Conservation (phyloP, 306 rosid species). For the Vigna reflexopilosa region DNA sequence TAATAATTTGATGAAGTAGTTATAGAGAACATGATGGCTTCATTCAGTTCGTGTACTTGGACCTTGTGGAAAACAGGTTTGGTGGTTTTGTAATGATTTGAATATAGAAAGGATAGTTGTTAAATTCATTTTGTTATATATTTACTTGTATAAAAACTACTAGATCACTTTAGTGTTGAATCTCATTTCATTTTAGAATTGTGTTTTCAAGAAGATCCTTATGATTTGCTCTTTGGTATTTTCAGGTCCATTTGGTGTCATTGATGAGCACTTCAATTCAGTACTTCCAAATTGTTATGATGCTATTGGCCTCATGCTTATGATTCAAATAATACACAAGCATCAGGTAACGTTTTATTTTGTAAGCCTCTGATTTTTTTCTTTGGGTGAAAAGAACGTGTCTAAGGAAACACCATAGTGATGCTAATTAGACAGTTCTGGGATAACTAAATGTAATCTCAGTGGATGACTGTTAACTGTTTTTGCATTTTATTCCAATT, state of each 20-base stretch:
- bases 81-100: constrained; percentile 2
- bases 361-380: constrained; percentile 6
- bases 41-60: background rate
- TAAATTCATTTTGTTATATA: constrained; percentile 3
- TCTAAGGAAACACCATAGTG: constrained; percentile 32
- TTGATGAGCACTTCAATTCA: constrained; percentile 81
- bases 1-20: background rate
- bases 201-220: constrained; percentile 14
- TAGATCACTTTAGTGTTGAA: constrained; percentile 2
- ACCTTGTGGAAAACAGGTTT: background rate
- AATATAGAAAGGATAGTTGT: constrained; percentile 12
- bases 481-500: constrained; percentile 10
- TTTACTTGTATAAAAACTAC: constrained; percentile 13
- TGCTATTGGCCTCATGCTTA: constrained; percentile 92
- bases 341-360: constrained; percentile 69
- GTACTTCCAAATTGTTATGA: constrained; percentile 89
- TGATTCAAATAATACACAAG: constrained; percentile 88
- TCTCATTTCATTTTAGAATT: constrained; percentile 19
- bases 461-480: constrained; percentile 10
- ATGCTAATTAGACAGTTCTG: constrained; percentile 23
- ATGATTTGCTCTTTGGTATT: constrained; percentile 39
- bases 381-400: constrained; percentile 29
- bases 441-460: constrained; percentile 25
- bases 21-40: background rate
- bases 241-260: constrained; percentile 90